These are phyloP conservation scores for Penicillium freii DNA, from an alignment of 2,329 filamentous ascomycete species.

Conservation along the genomic window DNA sequence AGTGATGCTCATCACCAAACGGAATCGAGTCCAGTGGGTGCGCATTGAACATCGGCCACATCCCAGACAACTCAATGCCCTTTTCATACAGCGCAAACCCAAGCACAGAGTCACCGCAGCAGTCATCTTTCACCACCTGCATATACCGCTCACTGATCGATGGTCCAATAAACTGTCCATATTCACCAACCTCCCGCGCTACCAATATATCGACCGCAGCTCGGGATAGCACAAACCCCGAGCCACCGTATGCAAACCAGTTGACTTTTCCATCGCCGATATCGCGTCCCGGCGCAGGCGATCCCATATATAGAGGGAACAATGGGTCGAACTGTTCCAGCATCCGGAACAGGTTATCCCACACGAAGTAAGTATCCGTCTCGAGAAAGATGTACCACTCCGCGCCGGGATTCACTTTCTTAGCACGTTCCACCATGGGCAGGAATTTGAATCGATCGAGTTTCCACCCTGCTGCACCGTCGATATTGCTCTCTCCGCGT, in stretches of 20 bases:
- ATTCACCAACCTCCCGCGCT: slow-evolving; percentile 4
- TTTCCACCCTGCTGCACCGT: slow-evolving; percentile 48
- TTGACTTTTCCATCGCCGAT: slow-evolving; percentile 14
- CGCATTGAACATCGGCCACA: slow-evolving; percentile 51
- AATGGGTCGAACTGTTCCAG: slow-evolving; percentile 50
- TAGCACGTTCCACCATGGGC: slow-evolving; percentile 54
- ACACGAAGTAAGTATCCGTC: slow-evolving; percentile 53
- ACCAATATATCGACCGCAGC: slow-evolving; percentile 47
- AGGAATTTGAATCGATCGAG: slow-evolving; percentile 60
- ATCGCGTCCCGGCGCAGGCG: slow-evolving; percentile 44
- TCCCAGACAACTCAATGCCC: slow-evolving; percentile 47
- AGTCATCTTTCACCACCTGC: slow-evolving; percentile 47
- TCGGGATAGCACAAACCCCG: slow-evolving; percentile 49
- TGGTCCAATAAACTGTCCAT: slow-evolving; percentile 42
- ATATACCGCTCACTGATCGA: slow-evolving; percentile 44
- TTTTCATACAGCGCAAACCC: slow-evolving; percentile 49
- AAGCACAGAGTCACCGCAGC: slow-evolving; percentile 54
- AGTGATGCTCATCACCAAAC: slow-evolving; percentile 45
- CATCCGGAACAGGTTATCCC: slow-evolving; percentile 50
- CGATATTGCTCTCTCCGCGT: slow-evolving; percentile 34
- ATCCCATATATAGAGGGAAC: slow-evolving; percentile 50
- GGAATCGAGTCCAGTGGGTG: slow-evolving; percentile 53
- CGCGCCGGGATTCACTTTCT: slow-evolving; percentile 47
- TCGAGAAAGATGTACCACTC: slow-evolving; percentile 59
- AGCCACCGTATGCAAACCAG: slow-evolving; percentile 53